phyloP scores from a whole-genome alignment of 2,329 filamentous ascomycete genomes.

The Alternaria ethzedia region DNA sequence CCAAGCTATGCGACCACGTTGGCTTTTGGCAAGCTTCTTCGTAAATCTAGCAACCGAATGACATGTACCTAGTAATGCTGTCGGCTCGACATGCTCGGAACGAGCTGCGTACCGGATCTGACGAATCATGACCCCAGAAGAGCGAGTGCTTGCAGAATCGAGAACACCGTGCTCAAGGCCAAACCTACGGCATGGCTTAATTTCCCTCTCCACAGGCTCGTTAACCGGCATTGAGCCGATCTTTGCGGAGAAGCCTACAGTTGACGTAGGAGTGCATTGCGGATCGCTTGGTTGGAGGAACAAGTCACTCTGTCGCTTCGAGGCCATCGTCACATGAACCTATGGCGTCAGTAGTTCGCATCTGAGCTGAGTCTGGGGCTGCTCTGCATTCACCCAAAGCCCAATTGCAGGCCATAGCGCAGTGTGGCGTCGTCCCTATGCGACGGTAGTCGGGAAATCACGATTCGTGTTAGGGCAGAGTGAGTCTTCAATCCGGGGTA shows the following conservation, averaged over 20 bases:
- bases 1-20: not conserved
- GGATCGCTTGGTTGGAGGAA: not conserved
- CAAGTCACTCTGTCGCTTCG: not conserved
- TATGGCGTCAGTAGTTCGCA: not conserved
- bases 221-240: not conserved
- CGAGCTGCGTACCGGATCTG: not conserved
- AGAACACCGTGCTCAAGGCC: not conserved
- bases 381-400: not conserved
- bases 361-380: slow-evolving; percentile 3
- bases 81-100: not conserved
- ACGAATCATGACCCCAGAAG: not conserved
- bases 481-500: not conserved
- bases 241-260: not conserved
- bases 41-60: not conserved
- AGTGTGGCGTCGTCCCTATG: slow-evolving; percentile 3
- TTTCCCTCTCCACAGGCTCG: not conserved
- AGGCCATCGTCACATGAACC: slow-evolving; percentile 13
- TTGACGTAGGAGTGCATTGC: not conserved
- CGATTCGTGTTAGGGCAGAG: slow-evolving; percentile 13
- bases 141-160: not conserved
- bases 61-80: not conserved
- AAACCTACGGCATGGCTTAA: not conserved
- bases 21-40: not conserved
- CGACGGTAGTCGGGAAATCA: not conserved
- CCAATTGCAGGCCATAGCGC: slow-evolving; percentile 9